phyloP scores from a whole-genome alignment of 2,329 filamentous ascomycete species.

The Emergomyces africanus region DNA sequence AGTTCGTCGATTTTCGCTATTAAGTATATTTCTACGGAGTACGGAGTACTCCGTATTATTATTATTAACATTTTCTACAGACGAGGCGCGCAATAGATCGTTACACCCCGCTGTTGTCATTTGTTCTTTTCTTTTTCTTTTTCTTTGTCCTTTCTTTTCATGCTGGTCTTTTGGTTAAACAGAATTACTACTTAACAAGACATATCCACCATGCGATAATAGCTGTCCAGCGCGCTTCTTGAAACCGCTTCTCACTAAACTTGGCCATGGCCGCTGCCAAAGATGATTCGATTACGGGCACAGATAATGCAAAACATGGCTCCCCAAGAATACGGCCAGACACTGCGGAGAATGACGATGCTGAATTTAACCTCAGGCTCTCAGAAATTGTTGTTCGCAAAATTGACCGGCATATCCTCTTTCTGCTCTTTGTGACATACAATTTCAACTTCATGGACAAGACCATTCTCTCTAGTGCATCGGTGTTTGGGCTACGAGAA shows the following conservation, averaged over 20 bases:
- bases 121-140: no score
- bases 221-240: not conserved
- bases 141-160: not conserved
- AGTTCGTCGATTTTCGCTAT: no score
- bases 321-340: not conserved
- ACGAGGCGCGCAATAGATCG: no score
- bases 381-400: constrained; percentile 35
- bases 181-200: not conserved
- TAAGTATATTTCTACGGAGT: no score
- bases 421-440: constrained; percentile 45
- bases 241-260: not conserved
- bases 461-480: constrained; percentile 42
- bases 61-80: no score
- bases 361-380: not conserved
- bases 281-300: no score
- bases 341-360: not conserved
- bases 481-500: constrained; percentile 41
- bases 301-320: not conserved
- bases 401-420: constrained; percentile 44
- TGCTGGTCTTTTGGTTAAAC: not conserved
- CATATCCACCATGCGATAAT: not conserved
- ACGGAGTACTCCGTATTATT: no score
- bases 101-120: no score
- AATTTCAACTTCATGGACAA: constrained; percentile 53
- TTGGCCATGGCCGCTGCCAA: not conserved